A percentile compares a stretch with the other conserved stretches of the same genome.
phyloP scores from a whole-genome alignment of 2,329 filamentous ascomycete genomes.

The Exophiala sideris region DNA sequence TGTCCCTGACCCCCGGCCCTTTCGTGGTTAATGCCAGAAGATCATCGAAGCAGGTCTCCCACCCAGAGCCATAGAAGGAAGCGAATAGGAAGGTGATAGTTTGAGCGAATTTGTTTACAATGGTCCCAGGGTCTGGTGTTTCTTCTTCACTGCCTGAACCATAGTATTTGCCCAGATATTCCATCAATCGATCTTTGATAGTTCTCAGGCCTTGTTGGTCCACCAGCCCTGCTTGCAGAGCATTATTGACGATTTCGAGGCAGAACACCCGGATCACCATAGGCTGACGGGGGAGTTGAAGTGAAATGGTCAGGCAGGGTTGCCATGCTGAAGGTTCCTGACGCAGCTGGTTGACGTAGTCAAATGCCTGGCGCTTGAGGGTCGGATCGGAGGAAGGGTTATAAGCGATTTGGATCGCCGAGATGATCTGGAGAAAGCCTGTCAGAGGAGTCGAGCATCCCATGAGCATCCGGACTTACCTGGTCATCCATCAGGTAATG shows the following conservation, averaged over 20 bases:
- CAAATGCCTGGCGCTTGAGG: constrained; percentile 72
- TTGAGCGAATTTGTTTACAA: constrained; percentile 97
- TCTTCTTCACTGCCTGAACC: constrained; percentile 49
- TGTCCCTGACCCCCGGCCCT: constrained; percentile 62
- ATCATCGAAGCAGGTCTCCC: constrained; percentile 89
- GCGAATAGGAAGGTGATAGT: constrained; percentile 93
- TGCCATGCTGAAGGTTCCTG: constrained; percentile 85
- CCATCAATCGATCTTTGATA: constrained; percentile 76
- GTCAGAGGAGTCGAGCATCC: constrained; percentile 50
- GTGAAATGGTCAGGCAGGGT: constrained; percentile 81
- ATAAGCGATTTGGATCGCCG: constrained; percentile 87
- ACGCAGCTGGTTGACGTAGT: constrained; percentile 66
- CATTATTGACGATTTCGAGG: constrained; percentile 90
- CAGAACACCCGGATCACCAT: constrained; percentile 86
- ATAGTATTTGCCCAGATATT: constrained; percentile 76
- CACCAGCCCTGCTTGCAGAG: constrained; percentile 74
- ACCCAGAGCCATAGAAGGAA: constrained; percentile 77
- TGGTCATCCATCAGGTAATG: constrained; percentile 30
- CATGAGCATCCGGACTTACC: constrained; percentile 34
- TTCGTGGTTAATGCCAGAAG: constrained; percentile 72
- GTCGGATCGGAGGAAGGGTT: constrained; percentile 71
- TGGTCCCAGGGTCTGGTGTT: constrained; percentile 65
- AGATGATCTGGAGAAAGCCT: constrained; percentile 25
- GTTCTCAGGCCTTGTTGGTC: constrained; percentile 68
- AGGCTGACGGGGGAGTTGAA: constrained; percentile 67